Conservation (phyloP, 106 monocot genomes). For the Phalaenopsis equestris region DNA sequence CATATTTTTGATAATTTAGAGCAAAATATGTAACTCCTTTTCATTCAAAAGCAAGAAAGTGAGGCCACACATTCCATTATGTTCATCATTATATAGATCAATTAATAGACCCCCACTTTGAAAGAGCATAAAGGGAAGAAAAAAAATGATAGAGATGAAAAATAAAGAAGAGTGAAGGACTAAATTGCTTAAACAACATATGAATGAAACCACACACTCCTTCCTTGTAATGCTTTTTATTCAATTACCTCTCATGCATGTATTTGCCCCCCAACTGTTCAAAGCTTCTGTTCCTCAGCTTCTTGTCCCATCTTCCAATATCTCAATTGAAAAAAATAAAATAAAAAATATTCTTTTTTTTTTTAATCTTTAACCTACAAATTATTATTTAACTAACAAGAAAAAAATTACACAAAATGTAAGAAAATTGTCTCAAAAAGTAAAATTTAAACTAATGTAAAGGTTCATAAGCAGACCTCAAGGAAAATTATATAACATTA, state of each 20-base stretch:
- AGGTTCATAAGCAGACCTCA: slow-evolving; percentile 24
- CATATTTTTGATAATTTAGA: not conserved
- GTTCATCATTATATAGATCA: not conserved
- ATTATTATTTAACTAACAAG: not conserved
- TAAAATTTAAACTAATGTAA: not conserved
- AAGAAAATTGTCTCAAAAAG: not conserved
- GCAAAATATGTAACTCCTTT: not conserved
- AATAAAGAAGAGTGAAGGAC: not conserved
- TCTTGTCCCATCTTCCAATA: slow-evolving; percentile 53
- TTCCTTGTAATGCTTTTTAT: slow-evolving; percentile 1
- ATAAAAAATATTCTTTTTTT: not conserved
- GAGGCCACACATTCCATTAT: not conserved
- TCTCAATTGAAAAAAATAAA: not conserved
- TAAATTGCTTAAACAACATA: not conserved
- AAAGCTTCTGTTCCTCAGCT: slow-evolving; percentile 52
- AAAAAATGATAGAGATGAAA: not conserved
- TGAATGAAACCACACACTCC: not conserved
- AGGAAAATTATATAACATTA: not conserved
- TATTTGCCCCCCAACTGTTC: slow-evolving; percentile 27
- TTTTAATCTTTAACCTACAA: not conserved
- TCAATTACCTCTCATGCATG: slow-evolving; percentile 1
- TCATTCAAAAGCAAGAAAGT: not conserved
- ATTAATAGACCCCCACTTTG: not conserved
- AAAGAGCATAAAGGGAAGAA: not conserved
- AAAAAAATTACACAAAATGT: not conserved